These are phyloP conservation scores for Nidularia sp. DNA, from an alignment of 768 basidiomycete species.

Conservation along the genomic window DNA sequence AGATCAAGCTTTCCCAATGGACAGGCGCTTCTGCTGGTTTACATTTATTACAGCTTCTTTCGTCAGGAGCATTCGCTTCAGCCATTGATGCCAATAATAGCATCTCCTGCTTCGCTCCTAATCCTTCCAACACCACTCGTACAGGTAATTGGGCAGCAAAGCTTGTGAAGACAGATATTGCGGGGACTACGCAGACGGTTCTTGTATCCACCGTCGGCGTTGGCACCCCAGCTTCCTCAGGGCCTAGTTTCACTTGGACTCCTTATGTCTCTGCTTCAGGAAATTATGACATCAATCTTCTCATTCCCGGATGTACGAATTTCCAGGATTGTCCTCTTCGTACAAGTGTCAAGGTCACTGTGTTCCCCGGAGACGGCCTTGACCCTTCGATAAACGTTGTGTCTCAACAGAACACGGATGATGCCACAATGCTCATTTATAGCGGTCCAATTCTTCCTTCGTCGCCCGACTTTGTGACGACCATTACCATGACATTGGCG, in stretches of 20 bases:
- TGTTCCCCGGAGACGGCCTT: constrained; percentile 72
- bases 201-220: constrained; percentile 65
- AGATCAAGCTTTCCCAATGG: constrained; percentile 77
- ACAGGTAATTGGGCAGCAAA: constrained; percentile 71
- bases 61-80: constrained; percentile 87
- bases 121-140: constrained; percentile 60
- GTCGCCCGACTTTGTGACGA: constrained; percentile 65
- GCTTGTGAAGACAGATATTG: constrained; percentile 64
- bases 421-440: constrained; percentile 66
- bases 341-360: constrained; percentile 78
- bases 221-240: constrained; percentile 52
- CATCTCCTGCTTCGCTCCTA: constrained; percentile 74
- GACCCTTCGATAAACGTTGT: constrained; percentile 66
- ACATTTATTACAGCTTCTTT: constrained; percentile 88
- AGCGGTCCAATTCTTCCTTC: constrained; percentile 80
- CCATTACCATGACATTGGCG: constrained; percentile 72
- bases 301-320: constrained; percentile 82
- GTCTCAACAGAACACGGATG: constrained; percentile 65
- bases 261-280: constrained; percentile 92
- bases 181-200: constrained; percentile 77
- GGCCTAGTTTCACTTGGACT: constrained; percentile 85
- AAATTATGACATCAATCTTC: constrained; percentile 77
- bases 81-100: constrained; percentile 57
- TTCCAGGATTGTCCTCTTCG: constrained; percentile 78
- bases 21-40: constrained; percentile 75